Percentiles rank a stretch among this genome's conserved stretches.
Conservation (phyloP, 2,329 filamentous ascomycete species). For the Pyrenophora tritici-repentis region DNA sequence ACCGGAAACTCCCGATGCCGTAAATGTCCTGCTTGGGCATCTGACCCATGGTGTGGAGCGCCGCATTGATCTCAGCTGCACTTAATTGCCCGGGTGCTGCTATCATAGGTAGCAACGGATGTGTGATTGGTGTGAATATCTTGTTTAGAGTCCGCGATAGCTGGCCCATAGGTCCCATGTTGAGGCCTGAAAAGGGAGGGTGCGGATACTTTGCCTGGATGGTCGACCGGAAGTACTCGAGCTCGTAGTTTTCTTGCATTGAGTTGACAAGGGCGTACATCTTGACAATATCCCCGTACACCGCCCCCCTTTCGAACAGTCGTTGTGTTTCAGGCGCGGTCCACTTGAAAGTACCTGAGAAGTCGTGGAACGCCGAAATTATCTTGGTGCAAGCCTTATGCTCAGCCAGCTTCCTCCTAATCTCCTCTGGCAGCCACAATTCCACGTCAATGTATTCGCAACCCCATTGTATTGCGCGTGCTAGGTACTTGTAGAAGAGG, state of each 20-base stretch:
- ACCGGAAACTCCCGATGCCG: constrained; percentile 73
- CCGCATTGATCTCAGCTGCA: constrained; percentile 81
- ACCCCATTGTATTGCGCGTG: constrained; percentile 83
- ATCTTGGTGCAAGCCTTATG: constrained; percentile 79
- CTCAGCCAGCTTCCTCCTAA: constrained; percentile 69
- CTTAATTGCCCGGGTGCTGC: constrained; percentile 86
- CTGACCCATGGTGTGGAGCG: constrained; percentile 77
- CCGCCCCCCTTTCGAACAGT: constrained; percentile 72
- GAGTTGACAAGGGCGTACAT: constrained; percentile 86
- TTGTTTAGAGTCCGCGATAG: constrained; percentile 83
- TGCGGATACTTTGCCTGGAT: constrained; percentile 72
- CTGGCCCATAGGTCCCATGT: constrained; percentile 86
- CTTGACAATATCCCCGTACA: constrained; percentile 84
- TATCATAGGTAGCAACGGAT: constrained; percentile 80
- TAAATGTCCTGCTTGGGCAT: constrained; percentile 80
- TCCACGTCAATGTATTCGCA: constrained; percentile 91
- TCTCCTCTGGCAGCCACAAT: constrained; percentile 80
- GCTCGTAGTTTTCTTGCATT: constrained; percentile 85
- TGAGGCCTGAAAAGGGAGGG: constrained; percentile 79
- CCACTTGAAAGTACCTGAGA: constrained; percentile 84
- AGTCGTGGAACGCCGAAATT: constrained; percentile 91
- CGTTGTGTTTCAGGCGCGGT: constrained; percentile 72
- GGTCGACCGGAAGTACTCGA: constrained; percentile 84
- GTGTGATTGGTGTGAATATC: constrained; percentile 86
- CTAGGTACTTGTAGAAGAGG: constrained; percentile 79